phyloP scores from a whole-genome alignment of 805 yeast genomes.

The Cyberlindnera japonica region DNA sequence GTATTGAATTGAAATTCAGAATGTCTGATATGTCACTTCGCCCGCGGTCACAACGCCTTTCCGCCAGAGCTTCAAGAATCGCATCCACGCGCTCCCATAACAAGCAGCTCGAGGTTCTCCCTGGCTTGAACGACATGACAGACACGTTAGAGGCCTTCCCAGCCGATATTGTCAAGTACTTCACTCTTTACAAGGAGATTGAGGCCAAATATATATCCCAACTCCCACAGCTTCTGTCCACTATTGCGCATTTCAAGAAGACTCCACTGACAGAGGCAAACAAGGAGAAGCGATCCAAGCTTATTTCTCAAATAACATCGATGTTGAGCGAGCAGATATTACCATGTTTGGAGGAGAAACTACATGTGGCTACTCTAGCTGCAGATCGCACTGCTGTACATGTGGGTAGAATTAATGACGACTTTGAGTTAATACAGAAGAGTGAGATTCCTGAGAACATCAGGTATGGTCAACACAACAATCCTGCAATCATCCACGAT shows the following conservation, averaged over 20 bases:
- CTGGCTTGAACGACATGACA: slow-evolving; percentile 87
- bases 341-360: slow-evolving; percentile 93
- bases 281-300: slow-evolving; percentile 25
- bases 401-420: slow-evolving; percentile 70
- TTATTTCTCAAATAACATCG: slow-evolving; percentile 34
- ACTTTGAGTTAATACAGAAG: slow-evolving; percentile 66
- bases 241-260: slow-evolving; percentile 46
- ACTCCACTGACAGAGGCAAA: slow-evolving; percentile 25
- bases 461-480: slow-evolving; percentile 75
- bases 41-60: slow-evolving; percentile 34
- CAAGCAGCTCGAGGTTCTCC: slow-evolving; percentile 44
- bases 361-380: slow-evolving; percentile 94
- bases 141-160: slow-evolving; percentile 94
- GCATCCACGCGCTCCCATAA: slow-evolving; percentile 13
- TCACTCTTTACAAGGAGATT: slow-evolving; percentile 85
- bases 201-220: slow-evolving; percentile 88
- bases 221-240: slow-evolving; percentile 59
- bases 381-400: slow-evolving; percentile 70
- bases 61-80: slow-evolving; percentile 12
- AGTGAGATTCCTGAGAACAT: slow-evolving; percentile 81
- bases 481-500: slow-evolving; percentile 83
- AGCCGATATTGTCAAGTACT: slow-evolving; percentile 71
- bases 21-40: slow-evolving; percentile 29
- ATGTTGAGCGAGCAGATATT: slow-evolving; percentile 63
- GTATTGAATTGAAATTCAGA: too few relatives aligned